Evolutionary conservation across 2,329 filamentous ascomycete genomes (phyloP).

Genomic region (Pseudocercospora pini-densiflorae): DNA sequence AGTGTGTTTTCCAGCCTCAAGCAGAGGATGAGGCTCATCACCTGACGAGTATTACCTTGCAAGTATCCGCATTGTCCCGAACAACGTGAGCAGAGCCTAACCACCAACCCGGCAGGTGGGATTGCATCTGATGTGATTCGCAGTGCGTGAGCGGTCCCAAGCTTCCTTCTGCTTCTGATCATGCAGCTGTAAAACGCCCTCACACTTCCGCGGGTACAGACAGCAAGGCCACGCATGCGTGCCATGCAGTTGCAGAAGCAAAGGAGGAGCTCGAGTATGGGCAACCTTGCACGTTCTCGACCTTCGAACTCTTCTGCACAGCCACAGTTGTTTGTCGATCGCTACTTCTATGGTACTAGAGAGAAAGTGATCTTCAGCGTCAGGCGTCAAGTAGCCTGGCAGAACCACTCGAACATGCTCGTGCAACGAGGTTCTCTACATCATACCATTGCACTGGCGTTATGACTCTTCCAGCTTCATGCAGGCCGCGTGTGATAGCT

Average conservation of each 20-base stretch:
- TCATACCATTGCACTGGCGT: background rate
- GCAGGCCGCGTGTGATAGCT: slow-evolving; percentile 15
- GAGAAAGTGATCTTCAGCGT: slow-evolving; percentile 15
- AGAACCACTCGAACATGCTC: slow-evolving; percentile 4
- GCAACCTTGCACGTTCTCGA: slow-evolving; percentile 17
- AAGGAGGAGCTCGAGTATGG: slow-evolving; percentile 4
- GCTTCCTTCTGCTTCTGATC: background rate
- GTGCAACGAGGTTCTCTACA: background rate
- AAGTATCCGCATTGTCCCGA: background rate
- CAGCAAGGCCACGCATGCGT: slow-evolving; percentile 12
- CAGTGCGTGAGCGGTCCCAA: background rate
- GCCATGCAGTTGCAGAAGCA: slow-evolving; percentile 12
- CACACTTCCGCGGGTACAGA: slow-evolving; percentile 2
- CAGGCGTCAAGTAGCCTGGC: slow-evolving; percentile 15
- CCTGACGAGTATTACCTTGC: background rate
- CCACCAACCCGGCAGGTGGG: slow-evolving; percentile 17
- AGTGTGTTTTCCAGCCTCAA: background rate
- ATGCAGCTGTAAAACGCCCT: background rate
- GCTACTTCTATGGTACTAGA: background rate
- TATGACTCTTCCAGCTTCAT: slow-evolving; percentile 12
- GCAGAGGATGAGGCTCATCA: background rate
- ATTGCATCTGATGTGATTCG: slow-evolving; percentile 1
- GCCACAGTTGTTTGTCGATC: slow-evolving; percentile 14
- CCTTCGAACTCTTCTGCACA: background rate
- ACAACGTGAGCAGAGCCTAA: background rate